Evolutionary conservation across 1,284 basidiomycete species (phyloP), one percentile per base, ranked within the genome.

Genomic region (Cystobasidiaceae sp.): DNA sequence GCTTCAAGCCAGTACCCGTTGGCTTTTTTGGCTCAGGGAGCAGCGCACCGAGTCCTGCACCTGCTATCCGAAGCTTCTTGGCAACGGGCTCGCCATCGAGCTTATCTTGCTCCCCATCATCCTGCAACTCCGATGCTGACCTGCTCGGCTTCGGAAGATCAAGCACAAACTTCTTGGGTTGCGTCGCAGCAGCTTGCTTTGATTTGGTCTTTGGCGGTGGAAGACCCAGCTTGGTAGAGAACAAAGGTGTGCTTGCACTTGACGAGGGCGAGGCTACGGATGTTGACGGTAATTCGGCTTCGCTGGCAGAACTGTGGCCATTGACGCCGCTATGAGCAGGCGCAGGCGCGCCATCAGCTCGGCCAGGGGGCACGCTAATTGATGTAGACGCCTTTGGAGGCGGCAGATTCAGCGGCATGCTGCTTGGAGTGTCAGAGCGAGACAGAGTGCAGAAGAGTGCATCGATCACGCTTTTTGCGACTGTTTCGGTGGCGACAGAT

Each of bases 121-220:
- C 52, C 13, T 56, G 51, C 3, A 45, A 8, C 61, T 64, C 52
- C 11, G 46, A 30, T 4, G 61, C 51, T 27, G 43, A 33, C 21
- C 61, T 39, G 21, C 34, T 59, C 30, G 61, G 19, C 49, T 55
- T 64, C 52, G 61, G 61, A n/a, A 64, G 33, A 34, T 64, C 61
- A 17, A 64, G 52, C 2, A 55, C 51, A 33, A 64, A 64, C 52
- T 64, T 64, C 61, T 64, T 64, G 23, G 61, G 61, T 34, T 64
- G 61, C 11, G 41, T 56, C 61, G 52, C 4, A 2, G 61, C 37
- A 27, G 46, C 49, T 27, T 32, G 49, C 32, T 64, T 64, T 34
- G 33, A 43, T 28, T 64, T 64, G 7, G 61, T 64, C 30, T 64
- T 64, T 19, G 61, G 61, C 17, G 61, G 61, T 46, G 61, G 61